A percentile compares a stretch with the other conserved stretches of the same genome.
Conservation (phyloP, 176 grass and related monocot genomes). For the Juncus inflexus region DNA sequence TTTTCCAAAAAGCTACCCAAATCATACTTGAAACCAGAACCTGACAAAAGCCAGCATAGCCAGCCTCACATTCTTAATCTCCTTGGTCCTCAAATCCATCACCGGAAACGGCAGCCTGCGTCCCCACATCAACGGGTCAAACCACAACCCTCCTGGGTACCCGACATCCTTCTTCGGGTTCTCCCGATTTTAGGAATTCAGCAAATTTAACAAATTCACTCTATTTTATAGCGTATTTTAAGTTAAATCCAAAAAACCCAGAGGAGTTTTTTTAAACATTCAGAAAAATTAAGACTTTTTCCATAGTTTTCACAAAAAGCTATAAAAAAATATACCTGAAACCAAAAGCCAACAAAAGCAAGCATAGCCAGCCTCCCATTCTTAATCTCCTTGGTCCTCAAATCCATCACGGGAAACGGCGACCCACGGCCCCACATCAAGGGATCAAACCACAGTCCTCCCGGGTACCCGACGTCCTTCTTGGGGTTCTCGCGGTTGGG, state of each 20-base stretch:
- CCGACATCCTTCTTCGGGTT: conserved; percentile 70
- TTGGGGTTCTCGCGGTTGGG: conserved; percentile 59
- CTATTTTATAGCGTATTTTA: no score
- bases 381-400: conserved; percentile 97
- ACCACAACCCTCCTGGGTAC: conserved; percentile 81
- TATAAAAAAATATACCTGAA: no score
- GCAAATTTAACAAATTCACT: no score
- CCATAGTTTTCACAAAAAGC: no score
- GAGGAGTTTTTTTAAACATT: no score
- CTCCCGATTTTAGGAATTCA: conserved; percentile 30
- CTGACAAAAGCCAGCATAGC: conserved; percentile 91
- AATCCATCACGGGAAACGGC: conserved; percentile 87
- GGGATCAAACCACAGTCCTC: conserved; percentile 85
- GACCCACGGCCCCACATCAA: conserved; percentile 83
- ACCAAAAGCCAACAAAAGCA: conserved; percentile 70
- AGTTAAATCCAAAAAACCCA: no score
- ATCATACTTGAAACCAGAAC: conserved; percentile 61
- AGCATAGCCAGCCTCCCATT: conserved; percentile 92
- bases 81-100: conserved; percentile 94
- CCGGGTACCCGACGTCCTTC: conserved; percentile 79
- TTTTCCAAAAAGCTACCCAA: no score
- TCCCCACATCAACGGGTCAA: conserved; percentile 89
- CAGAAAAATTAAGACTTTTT: no score
- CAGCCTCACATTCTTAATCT: conserved; percentile 92
- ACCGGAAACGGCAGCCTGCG: conserved; percentile 71